Evolutionary conservation across 345 rosid genomes (phyloP), one percentile per base, ranked within the genome.

Genomic region (Turritis glabra): DNA sequence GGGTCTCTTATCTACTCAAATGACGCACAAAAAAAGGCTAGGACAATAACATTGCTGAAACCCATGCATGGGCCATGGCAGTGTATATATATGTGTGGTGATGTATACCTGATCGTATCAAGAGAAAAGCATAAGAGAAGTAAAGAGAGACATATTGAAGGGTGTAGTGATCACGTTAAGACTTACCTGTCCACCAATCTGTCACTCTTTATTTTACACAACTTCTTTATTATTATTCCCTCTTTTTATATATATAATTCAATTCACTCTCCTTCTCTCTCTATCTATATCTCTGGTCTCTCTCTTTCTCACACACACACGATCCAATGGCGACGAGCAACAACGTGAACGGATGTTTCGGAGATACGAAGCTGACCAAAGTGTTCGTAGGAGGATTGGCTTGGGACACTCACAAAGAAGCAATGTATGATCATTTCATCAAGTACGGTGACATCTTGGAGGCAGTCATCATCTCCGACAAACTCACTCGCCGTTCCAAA

Each of bases 321-420:
- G 73, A 46, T 37, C 43, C 46, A 22, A 75, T 74, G 57, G 80
- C 80, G 84, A 86, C 81, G 85, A 82, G 72, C 85, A 83, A 69
- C 86, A 77, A 66, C 77, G 77, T 46, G 61, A 67, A 55, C 40
- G 88, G 89, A 40, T 89, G 79, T 80, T 90, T 90, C 15, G 98
- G 93, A 1, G 99, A 95, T 82, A 88, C 99, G 3, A 90, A 97
- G 43, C 82, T 92, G 68, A 95, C 99, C 74, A 95, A 95, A 81
- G 92, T 95, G 72, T 95, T 95, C 68, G 96, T 95, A 3, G 99
- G 99, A 37, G 99, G 99, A 2, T 81, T 95, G 35, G 97, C 99
- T 19, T 95, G 97, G 99, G 99, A 95, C 71, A 92, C 97, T 3
- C 90, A 89, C 2, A 95, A 85, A 74, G 99, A 90, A 51, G 88